phyloP scores from a whole-genome alignment of 768 basidiomycete genomes.

The Rhodotorula sphaerocarpa region DNA sequence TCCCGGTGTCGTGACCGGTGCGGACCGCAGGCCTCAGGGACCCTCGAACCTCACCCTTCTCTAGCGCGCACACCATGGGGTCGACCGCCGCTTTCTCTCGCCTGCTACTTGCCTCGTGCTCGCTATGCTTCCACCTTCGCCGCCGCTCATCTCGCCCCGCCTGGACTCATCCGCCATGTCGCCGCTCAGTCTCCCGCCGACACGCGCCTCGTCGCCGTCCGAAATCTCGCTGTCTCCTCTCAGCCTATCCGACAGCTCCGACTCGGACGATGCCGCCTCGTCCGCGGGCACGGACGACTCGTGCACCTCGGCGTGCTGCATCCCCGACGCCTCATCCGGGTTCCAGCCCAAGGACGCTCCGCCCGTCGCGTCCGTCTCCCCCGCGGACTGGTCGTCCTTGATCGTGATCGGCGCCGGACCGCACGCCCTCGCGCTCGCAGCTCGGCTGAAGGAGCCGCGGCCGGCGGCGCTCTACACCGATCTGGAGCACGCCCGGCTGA shows the following conservation, averaged over 20 bases:
- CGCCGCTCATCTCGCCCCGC: neutral
- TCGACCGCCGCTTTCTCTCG: no score
- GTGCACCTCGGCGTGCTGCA: constrained; percentile 9
- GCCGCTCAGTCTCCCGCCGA: constrained; percentile 12
- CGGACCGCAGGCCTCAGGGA: no score
- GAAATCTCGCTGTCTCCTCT: constrained; percentile 2
- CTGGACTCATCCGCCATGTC: neutral
- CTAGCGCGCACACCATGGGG: no score
- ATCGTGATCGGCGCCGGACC: constrained; percentile 39
- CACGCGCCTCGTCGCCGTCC: constrained; percentile 1
- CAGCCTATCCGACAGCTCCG: neutral
- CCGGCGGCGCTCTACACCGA: constrained; percentile 39
- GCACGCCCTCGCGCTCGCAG: constrained; percentile 36
- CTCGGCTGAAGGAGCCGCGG: constrained; percentile 32
- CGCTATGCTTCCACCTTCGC: no score
- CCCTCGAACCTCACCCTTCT: no score
- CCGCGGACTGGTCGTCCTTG: constrained; percentile 22
- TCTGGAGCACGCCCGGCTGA: constrained; percentile 38
- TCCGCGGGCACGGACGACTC: neutral
- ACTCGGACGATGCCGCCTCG: neutral
- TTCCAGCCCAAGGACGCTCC: no score
- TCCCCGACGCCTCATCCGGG: neutral
- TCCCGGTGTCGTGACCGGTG: no score
- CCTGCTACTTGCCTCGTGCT: no score
- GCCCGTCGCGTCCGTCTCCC: neutral